Conservation (phyloP, 2,329 filamentous ascomycete species). For the Ascochyta lentis region DNA sequence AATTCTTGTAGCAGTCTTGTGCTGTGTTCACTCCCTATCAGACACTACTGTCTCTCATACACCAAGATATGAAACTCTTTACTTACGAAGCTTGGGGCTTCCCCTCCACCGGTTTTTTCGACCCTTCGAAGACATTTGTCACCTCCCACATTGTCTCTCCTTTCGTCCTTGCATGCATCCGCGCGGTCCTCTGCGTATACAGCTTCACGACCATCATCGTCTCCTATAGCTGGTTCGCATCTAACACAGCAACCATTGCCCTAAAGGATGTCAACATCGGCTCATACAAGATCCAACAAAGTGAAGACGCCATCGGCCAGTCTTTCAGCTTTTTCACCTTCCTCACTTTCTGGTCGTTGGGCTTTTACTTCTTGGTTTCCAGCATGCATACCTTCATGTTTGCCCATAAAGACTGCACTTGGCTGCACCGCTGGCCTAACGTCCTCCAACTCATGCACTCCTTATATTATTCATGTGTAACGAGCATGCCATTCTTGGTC, state of each 20-base stretch:
- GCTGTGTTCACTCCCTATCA: not conserved
- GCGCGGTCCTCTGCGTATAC: slow-evolving; percentile 64
- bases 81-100: slow-evolving; percentile 31
- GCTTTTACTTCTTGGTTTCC: slow-evolving; percentile 75
- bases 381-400: slow-evolving; percentile 73
- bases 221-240: slow-evolving; percentile 64
- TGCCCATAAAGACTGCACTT: slow-evolving; percentile 36
- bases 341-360: slow-evolving; percentile 79
- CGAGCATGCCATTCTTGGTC: slow-evolving; percentile 49
- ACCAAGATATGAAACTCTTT: slow-evolving; percentile 21
- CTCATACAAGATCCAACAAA: slow-evolving; percentile 64
- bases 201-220: slow-evolving; percentile 71
- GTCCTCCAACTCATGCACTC: slow-evolving; percentile 43
- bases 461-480: slow-evolving; percentile 48
- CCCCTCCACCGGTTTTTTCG: slow-evolving; percentile 43
- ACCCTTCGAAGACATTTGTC: slow-evolving; percentile 67
- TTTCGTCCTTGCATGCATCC: slow-evolving; percentile 63
- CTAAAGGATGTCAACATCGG: slow-evolving; percentile 37
- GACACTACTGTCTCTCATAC: not conserved
- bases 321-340: slow-evolving; percentile 82
- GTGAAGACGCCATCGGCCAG: slow-evolving; percentile 62
- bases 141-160: slow-evolving; percentile 81
- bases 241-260: slow-evolving; percentile 24
- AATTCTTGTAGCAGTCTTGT: not conserved
- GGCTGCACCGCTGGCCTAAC: slow-evolving; percentile 45